These are phyloP conservation scores for Solanum hybrid DNA, from an alignment of 305 asterid genomes.

Conservation along the genomic window DNA sequence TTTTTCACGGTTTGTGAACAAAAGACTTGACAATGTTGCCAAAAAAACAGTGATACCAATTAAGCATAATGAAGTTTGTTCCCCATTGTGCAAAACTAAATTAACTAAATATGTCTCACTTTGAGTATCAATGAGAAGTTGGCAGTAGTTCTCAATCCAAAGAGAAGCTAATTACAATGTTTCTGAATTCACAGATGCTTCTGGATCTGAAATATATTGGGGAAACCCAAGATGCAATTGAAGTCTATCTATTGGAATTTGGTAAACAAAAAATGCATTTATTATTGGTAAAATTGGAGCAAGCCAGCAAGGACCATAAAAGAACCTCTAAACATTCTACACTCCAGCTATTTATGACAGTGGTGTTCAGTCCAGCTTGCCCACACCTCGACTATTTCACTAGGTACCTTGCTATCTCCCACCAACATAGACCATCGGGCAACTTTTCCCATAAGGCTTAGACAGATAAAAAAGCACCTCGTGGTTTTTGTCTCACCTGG, in stretches of 20 bases:
- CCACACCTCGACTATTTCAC: background rate
- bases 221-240: background rate
- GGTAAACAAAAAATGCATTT: background rate
- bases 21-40: background rate
- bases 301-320: background rate
- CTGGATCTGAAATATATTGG: background rate
- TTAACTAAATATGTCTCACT: background rate
- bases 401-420: background rate
- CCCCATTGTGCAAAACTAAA: background rate
- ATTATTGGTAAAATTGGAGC: background rate
- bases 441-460: background rate
- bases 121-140: background rate
- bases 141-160: background rate
- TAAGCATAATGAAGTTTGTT: background rate
- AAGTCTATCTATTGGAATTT: background rate
- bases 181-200: background rate
- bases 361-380: background rate
- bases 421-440: background rate
- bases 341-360: background rate
- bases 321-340: background rate
- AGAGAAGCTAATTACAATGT: background rate
- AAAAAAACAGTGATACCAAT: background rate
- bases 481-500: background rate
- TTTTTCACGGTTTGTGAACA: background rate
- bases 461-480: background rate